Base-by-base conservation (phyloP, 305 asterid species). In the Solanum hybrid region DNA sequence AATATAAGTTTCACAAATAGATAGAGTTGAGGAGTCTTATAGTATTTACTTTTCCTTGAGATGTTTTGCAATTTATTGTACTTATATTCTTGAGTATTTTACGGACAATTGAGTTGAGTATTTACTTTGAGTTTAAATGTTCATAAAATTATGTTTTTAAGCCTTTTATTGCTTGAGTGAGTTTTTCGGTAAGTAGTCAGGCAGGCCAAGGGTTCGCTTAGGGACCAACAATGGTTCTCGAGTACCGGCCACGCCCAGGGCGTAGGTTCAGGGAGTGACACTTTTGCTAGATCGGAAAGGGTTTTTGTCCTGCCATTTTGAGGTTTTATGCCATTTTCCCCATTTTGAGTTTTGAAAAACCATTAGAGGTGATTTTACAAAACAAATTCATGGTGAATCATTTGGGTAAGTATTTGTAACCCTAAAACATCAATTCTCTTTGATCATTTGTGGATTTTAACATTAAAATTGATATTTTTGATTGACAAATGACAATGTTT, bases 201-300 rank as follows among this genome's bases (percentile, higher is more conserved):
- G 3, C 22, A 16, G 22, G 0, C 8, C 64, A 51, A 51, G 0
- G 22, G 8, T 51, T 51, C 0, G 1, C 64, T 1, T 51, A 0
- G 8, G 64, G 22, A 46, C 33, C 64, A 14, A 5, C 8, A 46
- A 14, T 46, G 64, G 22, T 2, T 46, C 3, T 14, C 22, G 8
- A 46, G n/a, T 51, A 22, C 1, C 8, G 0, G 22, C 22, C 64
- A 51, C 9, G 0, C 0, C 67, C 67, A 51, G n/a, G n/a, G 67
- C 5, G 8, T 16, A 16, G 22, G 64, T 0, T 16, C 1, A 0
- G 2, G 20, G 20, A 0, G 18, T 46, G 64, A 46, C 20, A 13
- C 7, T 46, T 46, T 46, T 46, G 20, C 61, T 46, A 46, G 61
- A 46, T 13, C 20, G 0, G 0, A 46, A 13, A 46, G 57, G 20